Evolutionary conservation across 495 filamentous ascomycete genomes (phyloP), one percentile per base, ranked within the genome.

Genomic region (Tuber brumale): DNA sequence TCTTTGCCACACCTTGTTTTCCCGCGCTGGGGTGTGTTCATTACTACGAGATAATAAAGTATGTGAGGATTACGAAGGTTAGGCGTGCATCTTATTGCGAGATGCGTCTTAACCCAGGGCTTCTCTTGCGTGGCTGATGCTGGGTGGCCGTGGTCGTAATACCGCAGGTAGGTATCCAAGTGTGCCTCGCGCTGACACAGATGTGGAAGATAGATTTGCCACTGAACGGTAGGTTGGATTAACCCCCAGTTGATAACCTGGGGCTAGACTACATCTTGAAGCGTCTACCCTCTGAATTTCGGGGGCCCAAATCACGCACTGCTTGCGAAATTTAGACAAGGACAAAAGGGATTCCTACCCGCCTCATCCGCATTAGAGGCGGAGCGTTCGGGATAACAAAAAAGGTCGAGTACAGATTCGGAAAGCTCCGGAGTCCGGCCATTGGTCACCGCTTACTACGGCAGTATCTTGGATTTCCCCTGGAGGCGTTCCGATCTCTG

Each of bases 351-450:
- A n/a, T 27, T 61, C 12, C n/a, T 14, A 61, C n/a, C 1, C 14
- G 5, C 51, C 27, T 6, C n/a, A 31, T 14, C 51, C n/a, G 12
- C n/a, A 16, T 14, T 12, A 1, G 16, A 31, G 3, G 10, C 12
- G 3, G n/a, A 31, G 1, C 4, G n/a, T 31, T 35, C 9, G 23
- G 4, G n/a, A 61, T 14, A 4, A n/a, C n/a, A 27, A 14, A 19
- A 27, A 27, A 61, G 10, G 3, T 14, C 14, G 51, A 0, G 51
- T 27, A 27, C 10, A 61, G 3, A 3, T 27, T 10, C n/a, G 9
- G 23, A 10, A n/a, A n/a, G 2, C 7, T 9, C 23, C 48, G 7
- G 1, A 0, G 1, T 2, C 2, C 1, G 7, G 8, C 7, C 0
- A 7, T 3, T 9, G 23, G 4, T 4, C 6, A n/a, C 10, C 10